Percentiles rank a stretch among this genome's conserved stretches.
Evolutionary conservation across 257 asterid genomes (phyloP).

Genomic region (Gentiana dahurica): DNA sequence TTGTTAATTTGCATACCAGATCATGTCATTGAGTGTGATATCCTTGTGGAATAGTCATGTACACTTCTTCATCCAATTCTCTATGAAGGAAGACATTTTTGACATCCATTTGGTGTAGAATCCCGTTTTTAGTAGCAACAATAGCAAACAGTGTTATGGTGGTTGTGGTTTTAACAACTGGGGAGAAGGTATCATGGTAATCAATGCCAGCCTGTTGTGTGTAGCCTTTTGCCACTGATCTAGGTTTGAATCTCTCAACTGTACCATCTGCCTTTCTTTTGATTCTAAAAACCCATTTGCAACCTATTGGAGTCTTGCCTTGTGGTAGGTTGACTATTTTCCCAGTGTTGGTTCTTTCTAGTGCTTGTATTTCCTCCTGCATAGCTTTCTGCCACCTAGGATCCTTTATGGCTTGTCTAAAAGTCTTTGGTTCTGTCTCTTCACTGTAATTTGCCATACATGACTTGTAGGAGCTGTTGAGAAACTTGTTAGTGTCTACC

Average conservation of each 20-base stretch:
- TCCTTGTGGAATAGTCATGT: not conserved
- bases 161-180: not conserved
- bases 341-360: not conserved
- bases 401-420: not conserved
- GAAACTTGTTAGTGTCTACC: not conserved
- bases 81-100: not conserved
- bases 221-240: not conserved
- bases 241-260: not conserved
- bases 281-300: not conserved
- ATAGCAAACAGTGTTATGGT: not conserved
- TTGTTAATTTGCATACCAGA: too few species aligned
- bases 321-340: not conserved
- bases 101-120: not conserved
- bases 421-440: not conserved
- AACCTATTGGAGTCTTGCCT: not conserved
- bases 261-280: not conserved
- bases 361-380: not conserved
- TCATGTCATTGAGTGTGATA: too few species aligned
- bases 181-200: not conserved
- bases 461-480: too few species aligned
- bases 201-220: not conserved
- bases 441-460: too few species aligned
- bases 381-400: not conserved
- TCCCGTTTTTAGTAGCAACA: not conserved
- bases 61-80: not conserved